Evolutionary conservation across 768 basidiomycete species (phyloP).

Genomic region (Jaapia argillacea): DNA sequence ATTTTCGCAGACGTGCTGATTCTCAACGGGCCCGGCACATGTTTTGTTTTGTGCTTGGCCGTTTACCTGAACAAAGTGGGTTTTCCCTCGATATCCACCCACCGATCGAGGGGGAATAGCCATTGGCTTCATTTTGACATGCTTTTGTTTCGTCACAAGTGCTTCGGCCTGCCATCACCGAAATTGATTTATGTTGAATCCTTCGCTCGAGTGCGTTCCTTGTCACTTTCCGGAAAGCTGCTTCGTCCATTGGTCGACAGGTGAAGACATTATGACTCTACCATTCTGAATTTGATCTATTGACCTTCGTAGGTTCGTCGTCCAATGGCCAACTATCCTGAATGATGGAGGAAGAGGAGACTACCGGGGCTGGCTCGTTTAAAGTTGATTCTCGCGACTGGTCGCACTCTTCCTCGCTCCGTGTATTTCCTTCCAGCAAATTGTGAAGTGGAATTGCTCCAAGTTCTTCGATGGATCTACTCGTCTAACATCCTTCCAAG

Average conservation of each 20-base stretch:
- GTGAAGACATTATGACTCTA: slow-evolving; percentile 24
- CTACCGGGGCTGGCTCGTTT: slow-evolving; percentile 60
- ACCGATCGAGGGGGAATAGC: no score
- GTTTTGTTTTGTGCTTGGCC: slow-evolving; percentile 66
- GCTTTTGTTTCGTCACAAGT: neutral
- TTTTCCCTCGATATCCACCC: slow-evolving; percentile 8
- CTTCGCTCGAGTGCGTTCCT: slow-evolving; percentile 73
- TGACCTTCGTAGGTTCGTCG: slow-evolving; percentile 55
- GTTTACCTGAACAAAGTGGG: slow-evolving; percentile 65
- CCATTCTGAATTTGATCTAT: slow-evolving; percentile 1
- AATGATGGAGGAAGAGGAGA: slow-evolving; percentile 32
- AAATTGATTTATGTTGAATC: slow-evolving; percentile 84
- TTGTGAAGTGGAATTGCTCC: no score
- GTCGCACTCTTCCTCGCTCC: no score
- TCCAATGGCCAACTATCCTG: slow-evolving; percentile 75
- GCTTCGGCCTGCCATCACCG: slow-evolving; percentile 58
- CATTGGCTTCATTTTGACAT: no score
- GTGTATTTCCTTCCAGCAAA: no score
- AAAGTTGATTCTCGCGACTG: slow-evolving; percentile 10
- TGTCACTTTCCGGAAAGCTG: slow-evolving; percentile 81
- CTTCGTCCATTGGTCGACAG: slow-evolving; percentile 76
- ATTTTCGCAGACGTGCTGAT: slow-evolving; percentile 68
- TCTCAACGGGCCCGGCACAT: slow-evolving; percentile 94
- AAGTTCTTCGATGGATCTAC: no score
- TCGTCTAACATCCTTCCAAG: no score